Evolutionary conservation across 257 asterid genomes (phyloP).

Genomic region (Datura wrightii): DNA sequence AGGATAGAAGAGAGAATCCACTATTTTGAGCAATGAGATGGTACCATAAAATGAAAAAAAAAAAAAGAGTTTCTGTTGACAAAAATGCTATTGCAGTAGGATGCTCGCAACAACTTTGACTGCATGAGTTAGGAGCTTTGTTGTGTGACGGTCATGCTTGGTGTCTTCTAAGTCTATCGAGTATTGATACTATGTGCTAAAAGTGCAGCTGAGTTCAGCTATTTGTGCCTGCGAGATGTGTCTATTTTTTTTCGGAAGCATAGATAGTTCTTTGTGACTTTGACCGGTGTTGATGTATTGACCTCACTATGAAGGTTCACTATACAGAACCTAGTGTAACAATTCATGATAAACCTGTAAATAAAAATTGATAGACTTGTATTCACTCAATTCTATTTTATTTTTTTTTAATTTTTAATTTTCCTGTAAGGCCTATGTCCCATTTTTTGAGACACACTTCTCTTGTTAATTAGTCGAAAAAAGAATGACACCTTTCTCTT

Average conservation of each 20-base stretch:
- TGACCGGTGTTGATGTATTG: neutral
- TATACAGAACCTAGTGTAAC: neutral
- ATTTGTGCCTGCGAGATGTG: neutral
- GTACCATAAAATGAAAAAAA: neutral
- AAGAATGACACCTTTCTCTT: neutral
- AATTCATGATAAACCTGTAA: neutral
- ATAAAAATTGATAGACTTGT: neutral
- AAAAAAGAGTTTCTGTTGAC: constrained; percentile 4
- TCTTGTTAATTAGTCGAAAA: neutral
- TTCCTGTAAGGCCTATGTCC: neutral
- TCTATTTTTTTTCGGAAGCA: neutral
- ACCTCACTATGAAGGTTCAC: constrained; percentile 5
- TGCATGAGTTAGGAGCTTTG: neutral
- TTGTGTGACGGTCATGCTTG: neutral
- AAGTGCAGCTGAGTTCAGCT: constrained; percentile 18
- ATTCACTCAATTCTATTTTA: neutral
- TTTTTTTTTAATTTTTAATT: neutral
- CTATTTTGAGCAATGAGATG: neutral
- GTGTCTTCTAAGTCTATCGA: neutral
- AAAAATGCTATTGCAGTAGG: neutral
- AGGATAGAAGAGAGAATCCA: neutral
- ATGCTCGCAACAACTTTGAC: neutral
- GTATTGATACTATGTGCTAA: neutral
- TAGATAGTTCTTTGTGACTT: constrained; percentile 9
- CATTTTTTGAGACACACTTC: neutral